These are phyloP conservation scores for Aspergillus sp. DNA, from an alignment of 2,329 filamentous ascomycete species.

Conservation along the genomic window DNA sequence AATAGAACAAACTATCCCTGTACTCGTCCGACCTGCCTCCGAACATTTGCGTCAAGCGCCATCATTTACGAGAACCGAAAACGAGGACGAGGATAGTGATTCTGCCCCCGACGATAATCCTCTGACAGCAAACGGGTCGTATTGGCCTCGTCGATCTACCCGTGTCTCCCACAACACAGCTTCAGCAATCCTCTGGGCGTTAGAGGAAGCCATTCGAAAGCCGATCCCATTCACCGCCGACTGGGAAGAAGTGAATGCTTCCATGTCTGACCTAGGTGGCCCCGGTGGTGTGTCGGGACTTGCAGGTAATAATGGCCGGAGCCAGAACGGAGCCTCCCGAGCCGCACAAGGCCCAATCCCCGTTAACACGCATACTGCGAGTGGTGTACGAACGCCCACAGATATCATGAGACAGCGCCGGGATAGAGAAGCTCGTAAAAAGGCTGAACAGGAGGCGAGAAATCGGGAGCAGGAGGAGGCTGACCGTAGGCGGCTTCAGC, in stretches of 20 bases:
- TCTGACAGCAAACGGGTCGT: conserved; percentile 46
- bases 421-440: conserved; percentile 73
- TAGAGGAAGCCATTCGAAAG: conserved; percentile 86
- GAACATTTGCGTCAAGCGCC: conserved; percentile 33
- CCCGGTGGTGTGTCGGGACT: conserved; percentile 52
- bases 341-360: conserved; percentile 57
- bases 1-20: conserved; percentile 33
- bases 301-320: conserved; percentile 60
- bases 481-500: conserved; percentile 47
- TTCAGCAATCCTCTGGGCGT: conserved; percentile 86
- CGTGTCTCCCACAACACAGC: conserved; percentile 83
- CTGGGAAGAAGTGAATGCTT: conserved; percentile 82
- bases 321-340: conserved; percentile 61
- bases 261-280: conserved; percentile 83
- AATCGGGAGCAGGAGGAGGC: conserved; percentile 58
- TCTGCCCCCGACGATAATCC: conserved; percentile 39
- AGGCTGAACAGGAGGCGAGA: conserved; percentile 68
- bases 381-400: conserved; percentile 77
- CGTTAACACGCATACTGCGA: conserved; percentile 54
- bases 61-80: conserved; percentile 41
- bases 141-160: conserved; percentile 55
- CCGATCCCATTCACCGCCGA: conserved; percentile 84
- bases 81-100: conserved; percentile 29
- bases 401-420: conserved; percentile 89
- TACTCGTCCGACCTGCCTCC: conserved; percentile 31